Conservation (phyloP, 2,329 filamentous ascomycete genomes). For the Arthrobotrys entomopaga region DNA sequence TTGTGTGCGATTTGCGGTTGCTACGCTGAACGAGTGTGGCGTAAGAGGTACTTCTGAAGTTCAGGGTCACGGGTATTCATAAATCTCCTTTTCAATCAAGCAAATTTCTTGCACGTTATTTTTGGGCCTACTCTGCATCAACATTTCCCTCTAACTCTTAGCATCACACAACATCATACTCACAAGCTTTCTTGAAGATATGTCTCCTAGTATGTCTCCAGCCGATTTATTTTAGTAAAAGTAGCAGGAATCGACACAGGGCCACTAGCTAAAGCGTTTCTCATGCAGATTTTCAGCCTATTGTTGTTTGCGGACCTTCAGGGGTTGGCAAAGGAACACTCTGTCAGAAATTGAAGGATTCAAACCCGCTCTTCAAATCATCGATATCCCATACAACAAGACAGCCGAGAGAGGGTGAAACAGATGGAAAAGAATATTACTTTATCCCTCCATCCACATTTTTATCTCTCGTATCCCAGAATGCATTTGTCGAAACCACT, state of each 20-base stretch:
- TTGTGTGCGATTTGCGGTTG: too few species aligned
- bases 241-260: slow-evolving; percentile 3
- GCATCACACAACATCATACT: neutral
- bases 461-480: slow-evolving; percentile 70
- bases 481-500: slow-evolving; percentile 70
- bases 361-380: slow-evolving; percentile 21
- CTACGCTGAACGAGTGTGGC: too few species aligned
- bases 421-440: slow-evolving; percentile 67
- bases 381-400: slow-evolving; percentile 66
- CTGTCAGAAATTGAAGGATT: slow-evolving; percentile 13
- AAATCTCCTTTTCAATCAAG: too few species aligned
- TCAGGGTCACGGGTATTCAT: too few species aligned
- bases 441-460: slow-evolving; percentile 69
- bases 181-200: neutral
- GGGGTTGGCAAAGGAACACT: slow-evolving; percentile 22
- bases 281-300: slow-evolving; percentile 18
- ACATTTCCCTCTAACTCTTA: slow-evolving; percentile 1
- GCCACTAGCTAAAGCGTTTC: slow-evolving; percentile 7
- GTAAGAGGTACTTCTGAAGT: too few species aligned
- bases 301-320: slow-evolving; percentile 17
- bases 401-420: slow-evolving; percentile 66
- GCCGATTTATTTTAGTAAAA: neutral
- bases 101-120: too few species aligned
- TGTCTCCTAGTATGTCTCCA: slow-evolving; percentile 12
- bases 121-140: too few species aligned